Conservation (phyloP, 2,329 filamentous ascomycete genomes). For the Phialophora tarda region DNA sequence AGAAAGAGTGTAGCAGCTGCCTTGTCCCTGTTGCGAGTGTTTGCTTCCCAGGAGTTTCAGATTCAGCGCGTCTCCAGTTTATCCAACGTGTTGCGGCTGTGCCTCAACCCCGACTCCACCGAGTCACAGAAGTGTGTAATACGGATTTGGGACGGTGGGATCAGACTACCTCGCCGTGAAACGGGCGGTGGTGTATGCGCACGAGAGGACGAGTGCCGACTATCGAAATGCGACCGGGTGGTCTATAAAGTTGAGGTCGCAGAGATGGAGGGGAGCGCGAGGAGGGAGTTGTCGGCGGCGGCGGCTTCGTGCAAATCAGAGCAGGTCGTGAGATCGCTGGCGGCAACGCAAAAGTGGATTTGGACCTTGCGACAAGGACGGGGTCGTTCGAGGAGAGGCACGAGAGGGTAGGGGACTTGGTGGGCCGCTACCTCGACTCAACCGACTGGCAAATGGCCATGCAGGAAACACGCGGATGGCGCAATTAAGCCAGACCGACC, state of each 20-base stretch:
- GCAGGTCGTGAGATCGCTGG: conserved; percentile 10
- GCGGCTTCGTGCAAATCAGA: conserved; percentile 19
- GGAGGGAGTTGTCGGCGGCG: conserved; percentile 3
- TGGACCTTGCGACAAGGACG: conserved; percentile 23
- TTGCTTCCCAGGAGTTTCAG: conserved; percentile 34
- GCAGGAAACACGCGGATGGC: conserved; percentile 30
- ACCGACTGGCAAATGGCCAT: conserved; percentile 16
- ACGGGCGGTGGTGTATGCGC: conserved; percentile 9
- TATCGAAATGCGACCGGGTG: conserved; percentile 11
- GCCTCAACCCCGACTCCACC: conserved; percentile 26
- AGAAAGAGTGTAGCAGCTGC: conserved; percentile 23
- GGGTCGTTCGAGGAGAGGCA: conserved; percentile 6
- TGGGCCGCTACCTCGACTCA: not conserved
- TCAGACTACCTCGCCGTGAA: conserved; percentile 19
- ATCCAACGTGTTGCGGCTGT: conserved; percentile 30
- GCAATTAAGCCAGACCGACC: conserved; percentile 27
- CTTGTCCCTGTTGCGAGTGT: conserved; percentile 21
- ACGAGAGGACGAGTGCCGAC: conserved; percentile 3
- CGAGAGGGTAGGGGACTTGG: not conserved
- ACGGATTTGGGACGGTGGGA: conserved; percentile 21
- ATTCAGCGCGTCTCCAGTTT: conserved; percentile 31
- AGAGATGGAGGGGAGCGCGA: conserved; percentile 4
- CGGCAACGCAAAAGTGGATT: conserved; percentile 22
- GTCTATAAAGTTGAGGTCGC: conserved; percentile 16
- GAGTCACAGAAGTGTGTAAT: conserved; percentile 23